A percentile compares a stretch with the other conserved stretches of the same genome.
These are phyloP conservation scores for Omphalotus guepiniiformis DNA, from an alignment of 768 basidiomycete species.

Conservation along the genomic window DNA sequence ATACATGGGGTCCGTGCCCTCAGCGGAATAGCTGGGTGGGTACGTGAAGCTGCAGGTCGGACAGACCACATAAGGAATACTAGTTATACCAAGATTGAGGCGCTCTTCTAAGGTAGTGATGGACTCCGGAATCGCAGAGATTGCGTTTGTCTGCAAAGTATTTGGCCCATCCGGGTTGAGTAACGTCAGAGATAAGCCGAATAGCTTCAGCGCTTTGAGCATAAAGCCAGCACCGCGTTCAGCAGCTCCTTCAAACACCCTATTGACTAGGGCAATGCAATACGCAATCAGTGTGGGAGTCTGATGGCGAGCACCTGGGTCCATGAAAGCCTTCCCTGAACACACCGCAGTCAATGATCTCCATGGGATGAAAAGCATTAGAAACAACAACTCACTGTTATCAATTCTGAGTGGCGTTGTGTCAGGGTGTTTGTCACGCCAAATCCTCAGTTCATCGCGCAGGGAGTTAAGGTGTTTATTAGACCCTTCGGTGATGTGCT, in stretches of 20 bases:
- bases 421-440: neutral
- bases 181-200: neutral
- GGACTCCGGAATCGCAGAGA: conserved; percentile 1
- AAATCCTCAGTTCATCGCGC: too few species aligned
- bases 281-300: neutral
- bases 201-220: neutral
- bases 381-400: neutral
- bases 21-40: neutral
- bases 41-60: conserved; percentile 1
- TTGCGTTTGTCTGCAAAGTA: neutral
- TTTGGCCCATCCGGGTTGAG: neutral
- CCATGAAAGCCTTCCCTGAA: neutral
- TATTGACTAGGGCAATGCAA: neutral
- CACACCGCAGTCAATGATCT: neutral
- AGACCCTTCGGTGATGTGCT: too few species aligned
- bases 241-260: neutral
- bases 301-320: neutral
- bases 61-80: conserved; percentile 3
- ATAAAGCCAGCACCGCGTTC: neutral
- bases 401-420: neutral
- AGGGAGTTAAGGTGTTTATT: too few species aligned
- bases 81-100: conserved; percentile 1
- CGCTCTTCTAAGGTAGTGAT: neutral
- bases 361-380: neutral
- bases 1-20: neutral